phyloP scores from a whole-genome alignment of 768 basidiomycete genomes.

The Mycena venus region DNA sequence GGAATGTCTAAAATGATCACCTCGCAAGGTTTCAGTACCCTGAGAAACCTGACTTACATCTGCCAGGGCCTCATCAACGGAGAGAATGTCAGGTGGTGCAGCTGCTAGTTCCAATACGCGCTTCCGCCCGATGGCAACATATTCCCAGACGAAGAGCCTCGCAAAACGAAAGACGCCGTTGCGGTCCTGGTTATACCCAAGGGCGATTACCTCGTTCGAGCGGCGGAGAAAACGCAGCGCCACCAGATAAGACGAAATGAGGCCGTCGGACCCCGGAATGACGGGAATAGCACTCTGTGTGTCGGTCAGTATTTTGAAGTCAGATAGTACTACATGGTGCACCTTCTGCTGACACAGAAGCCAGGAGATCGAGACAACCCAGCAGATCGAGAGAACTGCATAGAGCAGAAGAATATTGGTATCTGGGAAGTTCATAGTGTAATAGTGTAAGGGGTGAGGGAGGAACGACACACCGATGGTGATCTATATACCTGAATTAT shows the following conservation, averaged over 20 bases:
- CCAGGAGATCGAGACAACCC: neutral
- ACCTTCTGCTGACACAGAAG: neutral
- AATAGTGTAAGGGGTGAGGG: too few species aligned
- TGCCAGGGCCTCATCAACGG: neutral
- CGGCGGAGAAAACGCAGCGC: neutral
- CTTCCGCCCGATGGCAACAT: neutral
- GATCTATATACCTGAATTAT: too few species aligned
- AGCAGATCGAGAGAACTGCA: neutral
- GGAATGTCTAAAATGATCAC: neutral
- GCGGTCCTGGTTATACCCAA: neutral
- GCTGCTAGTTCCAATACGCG: neutral
- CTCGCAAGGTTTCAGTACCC: neutral
- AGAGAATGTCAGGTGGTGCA: neutral
- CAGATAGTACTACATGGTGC: neutral
- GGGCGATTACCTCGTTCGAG: neutral
- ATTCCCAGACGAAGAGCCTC: neutral
- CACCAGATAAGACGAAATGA: neutral
- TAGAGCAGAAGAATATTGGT: neutral
- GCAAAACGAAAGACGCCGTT: neutral
- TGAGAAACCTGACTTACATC: neutral
- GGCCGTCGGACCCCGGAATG: neutral
- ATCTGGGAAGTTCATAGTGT: too few species aligned
- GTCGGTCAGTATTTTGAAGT: neutral
- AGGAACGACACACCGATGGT: too few species aligned
- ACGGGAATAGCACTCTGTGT: neutral